Conservation (phyloP, 2,329 filamentous ascomycete genomes). For the Xylaria sp. region DNA sequence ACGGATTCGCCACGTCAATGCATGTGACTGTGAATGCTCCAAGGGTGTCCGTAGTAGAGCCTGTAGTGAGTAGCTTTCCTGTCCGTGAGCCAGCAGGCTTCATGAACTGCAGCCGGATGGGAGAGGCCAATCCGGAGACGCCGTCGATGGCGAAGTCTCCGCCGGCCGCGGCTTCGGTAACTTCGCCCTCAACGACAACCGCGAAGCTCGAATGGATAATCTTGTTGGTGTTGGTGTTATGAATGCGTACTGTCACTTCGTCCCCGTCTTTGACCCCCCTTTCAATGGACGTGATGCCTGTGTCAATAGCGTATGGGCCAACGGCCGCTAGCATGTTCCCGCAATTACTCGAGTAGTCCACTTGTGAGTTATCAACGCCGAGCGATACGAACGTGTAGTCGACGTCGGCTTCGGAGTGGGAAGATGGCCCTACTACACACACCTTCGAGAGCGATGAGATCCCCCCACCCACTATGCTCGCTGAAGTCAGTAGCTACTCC, state of each 20-base stretch:
- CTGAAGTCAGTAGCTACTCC: no score
- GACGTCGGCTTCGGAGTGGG: constrained; percentile 48
- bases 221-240: constrained; percentile 51
- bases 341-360: constrained; percentile 70
- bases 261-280: background rate
- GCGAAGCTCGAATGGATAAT: constrained; percentile 54
- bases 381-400: constrained; percentile 59
- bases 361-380: constrained; percentile 61
- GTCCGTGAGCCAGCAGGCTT: constrained; percentile 56
- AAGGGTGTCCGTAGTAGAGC: constrained; percentile 1
- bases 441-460: constrained; percentile 72
- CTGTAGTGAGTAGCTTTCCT: constrained; percentile 1
- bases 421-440: constrained; percentile 69
- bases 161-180: constrained; percentile 39
- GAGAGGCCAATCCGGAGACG: constrained; percentile 52
- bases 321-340: constrained; percentile 69
- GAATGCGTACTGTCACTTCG: constrained; percentile 38
- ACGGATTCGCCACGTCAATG: constrained; percentile 57
- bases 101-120: constrained; percentile 54
- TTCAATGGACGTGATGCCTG: constrained; percentile 54
- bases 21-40: background rate
- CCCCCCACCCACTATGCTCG: constrained; percentile 77
- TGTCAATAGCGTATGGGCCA: constrained; percentile 69
- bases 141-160: constrained; percentile 56
- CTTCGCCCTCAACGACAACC: constrained; percentile 43